Evolutionary conservation across 139 green algal species (phyloP).

Genomic region (Haematococcus sp.): DNA sequence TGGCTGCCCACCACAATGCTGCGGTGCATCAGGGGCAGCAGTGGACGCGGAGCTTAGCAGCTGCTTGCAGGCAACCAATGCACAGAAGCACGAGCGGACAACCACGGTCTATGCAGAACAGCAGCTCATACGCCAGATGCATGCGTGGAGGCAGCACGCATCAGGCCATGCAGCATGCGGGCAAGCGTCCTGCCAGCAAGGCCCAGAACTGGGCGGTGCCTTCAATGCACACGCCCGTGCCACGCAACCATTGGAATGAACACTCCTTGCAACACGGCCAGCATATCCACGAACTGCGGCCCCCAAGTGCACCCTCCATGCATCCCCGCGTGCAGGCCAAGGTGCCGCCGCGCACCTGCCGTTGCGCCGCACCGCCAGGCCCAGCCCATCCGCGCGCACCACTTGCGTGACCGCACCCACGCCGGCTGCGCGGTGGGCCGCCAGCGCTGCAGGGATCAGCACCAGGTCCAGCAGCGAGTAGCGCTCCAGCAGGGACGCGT

Average conservation of each 20-base stretch:
- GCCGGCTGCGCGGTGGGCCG: neutral
- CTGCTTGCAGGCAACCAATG: too few species aligned
- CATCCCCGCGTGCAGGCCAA: too few species aligned
- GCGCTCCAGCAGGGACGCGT: neutral
- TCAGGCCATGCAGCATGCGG: too few species aligned
- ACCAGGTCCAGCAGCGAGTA: neutral
- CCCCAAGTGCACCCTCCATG: too few species aligned
- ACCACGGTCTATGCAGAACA: neutral
- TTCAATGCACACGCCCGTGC: too few species aligned
- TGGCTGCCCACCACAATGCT: slow-evolving; percentile 3
- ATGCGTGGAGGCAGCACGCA: neutral
- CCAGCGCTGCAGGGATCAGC: neutral
- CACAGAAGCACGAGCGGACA: neutral
- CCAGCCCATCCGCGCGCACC: slow-evolving; percentile 1
- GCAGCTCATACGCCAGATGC: neutral
- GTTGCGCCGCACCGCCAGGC: neutral
- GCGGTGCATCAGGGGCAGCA: neutral
- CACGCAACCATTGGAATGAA: too few species aligned
- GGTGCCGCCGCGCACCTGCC: slow-evolving; percentile 5
- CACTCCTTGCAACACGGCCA: too few species aligned
- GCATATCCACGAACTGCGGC: too few species aligned
- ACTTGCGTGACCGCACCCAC: neutral
- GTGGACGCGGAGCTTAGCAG: too few species aligned
- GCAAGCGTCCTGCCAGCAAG: too few species aligned
- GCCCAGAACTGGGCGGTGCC: too few species aligned